Evolutionary conservation across 176 grass and related monocot species (phyloP), one percentile per base, ranked within the genome.

Genomic region (Avena eriantha): DNA sequence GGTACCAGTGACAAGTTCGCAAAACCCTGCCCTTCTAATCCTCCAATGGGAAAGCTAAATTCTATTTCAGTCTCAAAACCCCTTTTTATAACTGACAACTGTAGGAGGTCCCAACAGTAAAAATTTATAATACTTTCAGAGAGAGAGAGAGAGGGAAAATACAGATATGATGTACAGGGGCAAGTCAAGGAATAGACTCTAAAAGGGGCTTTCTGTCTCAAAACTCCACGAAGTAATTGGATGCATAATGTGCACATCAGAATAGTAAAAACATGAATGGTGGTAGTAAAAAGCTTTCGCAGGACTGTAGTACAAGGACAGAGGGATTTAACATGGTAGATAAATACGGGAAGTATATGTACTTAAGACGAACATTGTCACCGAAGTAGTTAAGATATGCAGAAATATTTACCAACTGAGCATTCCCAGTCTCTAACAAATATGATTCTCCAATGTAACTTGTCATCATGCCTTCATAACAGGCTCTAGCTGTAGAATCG

Each of bases 391-490:
- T 76, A 69, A 90, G 39, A 69, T 74, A 80, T 55, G 67, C 45
- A 94, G 49, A 80, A 43, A 65, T 80, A 31, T 72, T 66, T 92
- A 95, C 93, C 93, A 95, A 56, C 78, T 90, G 85, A 84, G 63
- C 51, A 92, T 90, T 83, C 54, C 67, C 31, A 56, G 39, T 86
- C 24, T 83, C 55, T 46, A 80, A 53, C n/a, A 87, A 65, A 84
- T 76, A 33, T 54, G 75, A 80, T 70, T 88, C 60, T 61, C 80
- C 88, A 86, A 82, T 77, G 47, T 81, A 83, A 77, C 65, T 83
- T 39, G 78, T 65, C 77, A 82, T 79, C 51, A 84, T 49, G 41
- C 66, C 88, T 90, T 83, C 78, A 46, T 80, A 50, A 84, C 8
- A 86, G 14, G 46, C 83, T 45, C 36, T 90, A 66, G 60, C 68